Base-by-base conservation (phyloP, 23 red algal species). In the Cyanidium caldarium region DNA sequence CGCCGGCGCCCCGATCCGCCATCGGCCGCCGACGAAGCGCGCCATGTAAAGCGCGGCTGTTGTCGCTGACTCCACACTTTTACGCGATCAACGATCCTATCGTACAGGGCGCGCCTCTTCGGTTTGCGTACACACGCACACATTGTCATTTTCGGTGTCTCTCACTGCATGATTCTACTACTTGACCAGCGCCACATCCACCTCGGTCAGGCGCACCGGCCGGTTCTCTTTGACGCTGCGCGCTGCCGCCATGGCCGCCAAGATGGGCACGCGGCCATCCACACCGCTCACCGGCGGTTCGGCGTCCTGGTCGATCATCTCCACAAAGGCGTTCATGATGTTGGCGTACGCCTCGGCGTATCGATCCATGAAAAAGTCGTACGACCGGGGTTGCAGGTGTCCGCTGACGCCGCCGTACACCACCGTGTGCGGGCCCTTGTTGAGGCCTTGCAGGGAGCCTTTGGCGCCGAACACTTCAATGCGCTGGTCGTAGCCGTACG, bases 331-430 rank as follows among this genome's bases (percentile, higher is more conserved):
- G 2, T 35, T 40, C 84, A 98, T 98, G 46, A 82, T 80, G 5
- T 82, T 79, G 35, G 72, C 35, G 81, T 98, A 98, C 46, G 80
- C 92, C 2, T 85, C 83, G 7, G 68, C 72, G 58, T 98, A 98
- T 38, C 92, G 70, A 56, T 98, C 92, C 92, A 98, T 98, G 72
- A 98, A 98, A 80, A 98, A 98, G 20, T 70, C 73, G 61, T 81
- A 87, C 31, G 92, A 83, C 45, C 78, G 67, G 14, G 78, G 81
- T 25, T 66, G 44, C 17, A 58, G 33, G 35, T 85, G 23, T 31
- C 92, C 92, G 7, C 30, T 36, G 37, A 76, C 61, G 36, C 57
- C 73, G 44, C 73, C 74, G 26, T 74, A 14, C 17, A 81, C 51
- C 3, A 98, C 92, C 39, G 81, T 82, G 42, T 89, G 43, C 25